Evolutionary conservation across 306 rosid genomes (phyloP).

Genomic region (Cotoneaster glaucophyllus): DNA sequence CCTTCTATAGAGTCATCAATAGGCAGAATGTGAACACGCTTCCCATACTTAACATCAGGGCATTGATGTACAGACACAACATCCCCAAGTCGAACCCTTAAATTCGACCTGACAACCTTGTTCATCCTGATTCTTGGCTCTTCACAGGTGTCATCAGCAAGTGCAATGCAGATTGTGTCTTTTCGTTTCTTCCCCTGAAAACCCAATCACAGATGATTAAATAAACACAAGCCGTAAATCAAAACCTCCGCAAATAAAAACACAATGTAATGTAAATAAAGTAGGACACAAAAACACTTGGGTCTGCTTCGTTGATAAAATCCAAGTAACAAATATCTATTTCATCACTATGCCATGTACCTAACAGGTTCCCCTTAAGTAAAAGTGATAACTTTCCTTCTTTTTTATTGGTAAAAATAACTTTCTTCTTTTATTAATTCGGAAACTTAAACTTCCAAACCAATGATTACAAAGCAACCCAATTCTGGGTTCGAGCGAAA

Average conservation of each 20-base stretch:
- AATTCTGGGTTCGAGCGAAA: not conserved
- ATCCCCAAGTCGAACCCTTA: constrained; percentile 54
- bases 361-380: not conserved
- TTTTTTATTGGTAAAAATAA: not conserved
- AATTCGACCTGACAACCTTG: constrained; percentile 47
- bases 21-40: constrained; percentile 42
- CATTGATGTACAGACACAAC: constrained; percentile 55
- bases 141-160: constrained; percentile 47
- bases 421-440: not conserved
- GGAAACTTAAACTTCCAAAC: not conserved
- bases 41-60: constrained; percentile 50
- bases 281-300: not conserved
- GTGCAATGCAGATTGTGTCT: constrained; percentile 50
- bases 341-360: not conserved
- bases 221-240: not conserved
- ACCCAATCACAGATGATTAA: not conserved
- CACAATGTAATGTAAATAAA: not conserved
- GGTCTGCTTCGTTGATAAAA: not conserved
- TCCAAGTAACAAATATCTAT: not conserved
- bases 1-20: constrained; percentile 51
- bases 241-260: not conserved
- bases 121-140: constrained; percentile 46
- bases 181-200: constrained; percentile 49
- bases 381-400: not conserved
- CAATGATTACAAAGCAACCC: not conserved